A percentile compares a stretch with the other conserved stretches of the same genome.
Evolutionary conservation across 139 green algal genomes (phyloP).

Genomic region (Coelastrella sp.): DNA sequence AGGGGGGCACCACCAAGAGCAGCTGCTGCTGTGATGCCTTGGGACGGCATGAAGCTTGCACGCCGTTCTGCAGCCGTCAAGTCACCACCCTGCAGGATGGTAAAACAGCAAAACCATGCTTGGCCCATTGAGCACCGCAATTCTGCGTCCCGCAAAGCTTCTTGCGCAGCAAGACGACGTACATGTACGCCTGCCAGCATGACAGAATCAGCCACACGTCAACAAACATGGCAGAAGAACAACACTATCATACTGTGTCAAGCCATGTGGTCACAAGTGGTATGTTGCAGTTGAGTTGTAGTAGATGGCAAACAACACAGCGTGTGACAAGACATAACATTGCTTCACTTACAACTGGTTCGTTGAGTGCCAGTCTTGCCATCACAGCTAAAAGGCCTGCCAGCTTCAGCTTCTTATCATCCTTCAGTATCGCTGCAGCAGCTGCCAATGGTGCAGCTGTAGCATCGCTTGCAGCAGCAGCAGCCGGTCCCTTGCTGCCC

Average conservation of each 20-base stretch:
- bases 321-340: neutral
- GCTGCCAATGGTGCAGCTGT: slow-evolving; percentile 10
- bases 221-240: no score
- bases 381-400: slow-evolving; percentile 42
- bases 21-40: neutral
- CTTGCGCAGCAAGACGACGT: neutral
- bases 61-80: neutral
- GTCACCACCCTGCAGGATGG: slow-evolving; percentile 12
- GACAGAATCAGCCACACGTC: no score
- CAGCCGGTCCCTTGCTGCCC: neutral
- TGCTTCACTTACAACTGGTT: neutral
- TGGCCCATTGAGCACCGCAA: neutral
- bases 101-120: neutral
- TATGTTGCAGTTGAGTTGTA: no score
- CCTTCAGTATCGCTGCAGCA: slow-evolving; percentile 23
- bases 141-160: neutral
- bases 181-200: neutral
- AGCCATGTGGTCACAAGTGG: no score
- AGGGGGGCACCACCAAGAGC: neutral
- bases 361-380: slow-evolving; percentile 10
- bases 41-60: neutral
- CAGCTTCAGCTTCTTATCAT: slow-evolving; percentile 7
- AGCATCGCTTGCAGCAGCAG: neutral
- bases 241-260: no score
- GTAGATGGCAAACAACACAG: neutral